phyloP scores from a whole-genome alignment of 2,329 filamentous ascomycete species.

The Exophiala phaeomuriformis region DNA sequence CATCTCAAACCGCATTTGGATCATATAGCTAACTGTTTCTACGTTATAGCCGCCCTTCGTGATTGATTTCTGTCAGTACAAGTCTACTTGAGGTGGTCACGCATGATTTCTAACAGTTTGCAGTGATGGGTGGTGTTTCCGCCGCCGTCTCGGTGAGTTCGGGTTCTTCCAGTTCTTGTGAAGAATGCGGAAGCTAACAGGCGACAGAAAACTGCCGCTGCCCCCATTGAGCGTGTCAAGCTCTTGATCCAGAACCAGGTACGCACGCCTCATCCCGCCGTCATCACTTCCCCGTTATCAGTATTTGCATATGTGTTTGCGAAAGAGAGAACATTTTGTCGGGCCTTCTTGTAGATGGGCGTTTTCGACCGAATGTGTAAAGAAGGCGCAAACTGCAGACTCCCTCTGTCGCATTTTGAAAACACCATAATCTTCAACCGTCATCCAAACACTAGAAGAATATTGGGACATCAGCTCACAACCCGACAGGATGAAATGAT shows the following conservation, averaged over 20 bases:
- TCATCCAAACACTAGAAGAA: not conserved
- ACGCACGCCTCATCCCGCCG: constrained; percentile 39
- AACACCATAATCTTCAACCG: too few relatives aligned
- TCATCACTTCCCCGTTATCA: too few relatives aligned
- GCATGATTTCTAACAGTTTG: not conserved
- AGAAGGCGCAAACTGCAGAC: too few relatives aligned
- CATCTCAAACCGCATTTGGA: constrained; percentile 10
- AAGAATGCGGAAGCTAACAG: constrained; percentile 13
- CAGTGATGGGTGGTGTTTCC: constrained; percentile 97
- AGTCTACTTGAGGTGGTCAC: not conserved
- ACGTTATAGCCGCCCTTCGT: constrained; percentile 51
- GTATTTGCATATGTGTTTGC: too few relatives aligned
- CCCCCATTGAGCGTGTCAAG: constrained; percentile 99
- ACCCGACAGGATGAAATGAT: constrained; percentile 94
- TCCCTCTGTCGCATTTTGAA: too few relatives aligned
- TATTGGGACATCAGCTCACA: constrained; percentile 12
- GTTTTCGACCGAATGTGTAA: too few relatives aligned
- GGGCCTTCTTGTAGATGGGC: too few relatives aligned
- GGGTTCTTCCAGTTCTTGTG: not conserved
- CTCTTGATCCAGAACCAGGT: constrained; percentile 99
- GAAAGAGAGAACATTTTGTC: too few relatives aligned
- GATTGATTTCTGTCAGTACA: constrained; percentile 65
- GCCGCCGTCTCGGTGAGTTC: constrained; percentile 74
- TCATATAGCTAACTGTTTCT: not conserved
- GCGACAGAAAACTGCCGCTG: constrained; percentile 79